Evolutionary conservation across 83 land plant species (phyloP), one percentile per base, ranked within the genome.

Genomic region (Picea engelmannii): DNA sequence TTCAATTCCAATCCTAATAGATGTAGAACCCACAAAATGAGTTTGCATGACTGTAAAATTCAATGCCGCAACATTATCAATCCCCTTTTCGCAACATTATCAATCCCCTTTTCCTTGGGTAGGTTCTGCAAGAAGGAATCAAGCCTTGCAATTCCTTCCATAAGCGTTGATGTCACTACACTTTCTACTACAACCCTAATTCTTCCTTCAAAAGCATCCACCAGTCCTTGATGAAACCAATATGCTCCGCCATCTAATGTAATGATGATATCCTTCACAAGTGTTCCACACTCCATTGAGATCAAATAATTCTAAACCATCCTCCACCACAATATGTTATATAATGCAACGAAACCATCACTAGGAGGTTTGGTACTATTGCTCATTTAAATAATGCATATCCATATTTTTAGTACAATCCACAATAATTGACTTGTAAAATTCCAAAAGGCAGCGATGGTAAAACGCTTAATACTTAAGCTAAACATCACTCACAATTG

Each of bases 151-250:
- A 86, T 80, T 49, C 89, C 91, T 81, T 91, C 88, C 73, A 24
- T 82, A 9, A 93, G 66, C 79, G 88, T 90, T 60, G 88, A 81
- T 18, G 86, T 79, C 42, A 93, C 70, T 75, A 89, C 84, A 76
- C 61, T 81, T 84, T 93, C 96, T 76, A 93, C 88, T 63, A 91
- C 81, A 76, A 88, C 83, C 17, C 81, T 78, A 38, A 93, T 93
- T 68, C 79, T 60, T 11, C 77, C 85, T 76, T 78, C 86, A 81
- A 93, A 91, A 40, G 92, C 94, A 87, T 91, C 85, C 13, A 91
- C 83, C 40, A 90, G 12, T 90, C 96, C 93, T 89, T 93, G 95
- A 79, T 93, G 91, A 76, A 93, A 83, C 93, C 91, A 93, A 42
- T 91, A 91, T 38, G 90, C 88, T 82, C 93, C 93, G 12, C 95